Evolutionary conservation across 208 protist genomes (phyloP), one percentile per base, ranked within the genome.

Genomic region (Acanthamoeba castellanii): DNA sequence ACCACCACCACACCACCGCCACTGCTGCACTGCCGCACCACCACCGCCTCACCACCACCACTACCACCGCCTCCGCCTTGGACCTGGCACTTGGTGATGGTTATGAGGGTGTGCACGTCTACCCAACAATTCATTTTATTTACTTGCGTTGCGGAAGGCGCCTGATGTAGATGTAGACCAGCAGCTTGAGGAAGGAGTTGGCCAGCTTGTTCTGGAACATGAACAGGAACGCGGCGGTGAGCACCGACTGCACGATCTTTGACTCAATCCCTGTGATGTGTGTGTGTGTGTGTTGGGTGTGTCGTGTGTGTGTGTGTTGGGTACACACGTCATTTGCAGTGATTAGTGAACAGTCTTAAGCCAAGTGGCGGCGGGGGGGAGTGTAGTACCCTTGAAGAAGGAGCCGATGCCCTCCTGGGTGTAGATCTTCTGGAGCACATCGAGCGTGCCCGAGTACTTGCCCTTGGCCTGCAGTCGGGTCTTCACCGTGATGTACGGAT

Each of bases 401-500:
- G 52, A 32, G 32, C 50, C 50, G 18, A 94, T 18, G 42, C 91
- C 91, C 74, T 94, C 91, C 34, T 85, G 52, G 4, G 47, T 94
- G 70, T 84, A 94, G 47, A 94, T 94, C 52, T 94, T 94, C 34
- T 85, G 66, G 27, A 94, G 22, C 47, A 85, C 91, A 70, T 94
- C 91, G 42, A 85, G 45, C 22, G 91, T 94, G 70, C 74, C 72
- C 34, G 47, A 72, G 57, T 94, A 94, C 45, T 94, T 94, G 74
- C 72, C 91, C 70, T 68, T 59, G 16, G 91, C 91, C 72, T 94
- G 91, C 50, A 94, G n/a, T 25, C 91, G 18, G 18, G 91, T 94
- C 91, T 94, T 94, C 22, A 94, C 70, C 25, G 91, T 94, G 25
- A 94, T 94, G 91, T 94, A 94, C 13, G 91, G 91, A 64, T 94